Percentiles rank a stretch among this genome's conserved stretches.
Evolutionary conservation across 2,329 filamentous ascomycete species (phyloP).

Genomic region (Penicillium griseofulvum): DNA sequence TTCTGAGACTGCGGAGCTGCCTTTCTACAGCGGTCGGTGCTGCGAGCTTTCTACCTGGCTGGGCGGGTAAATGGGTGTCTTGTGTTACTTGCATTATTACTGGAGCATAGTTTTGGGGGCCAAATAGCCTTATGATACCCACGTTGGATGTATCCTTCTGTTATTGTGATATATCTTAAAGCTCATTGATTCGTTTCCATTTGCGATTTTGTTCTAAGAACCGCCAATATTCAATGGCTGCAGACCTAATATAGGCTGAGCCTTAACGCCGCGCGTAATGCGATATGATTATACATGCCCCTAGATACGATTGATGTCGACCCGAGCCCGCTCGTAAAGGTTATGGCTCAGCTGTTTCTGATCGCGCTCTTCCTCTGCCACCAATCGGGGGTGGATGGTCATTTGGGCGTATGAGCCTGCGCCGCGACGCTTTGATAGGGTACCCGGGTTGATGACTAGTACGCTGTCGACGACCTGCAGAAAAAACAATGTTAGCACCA

Average conservation of each 20-base stretch:
- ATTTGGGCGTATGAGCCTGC: constrained; percentile 84
- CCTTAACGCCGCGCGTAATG: constrained; percentile 25
- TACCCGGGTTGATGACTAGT: constrained; percentile 85
- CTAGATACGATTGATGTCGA: constrained; percentile 80
- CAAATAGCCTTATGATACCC: constrained; percentile 6
- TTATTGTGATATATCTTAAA: constrained; percentile 5
- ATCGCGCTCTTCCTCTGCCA: constrained; percentile 59
- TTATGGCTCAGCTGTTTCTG: constrained; percentile 66
- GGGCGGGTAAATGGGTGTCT: not conserved
- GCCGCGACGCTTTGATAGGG: constrained; percentile 76
- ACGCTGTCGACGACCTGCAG: constrained; percentile 83
- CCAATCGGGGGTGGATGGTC: constrained; percentile 64
- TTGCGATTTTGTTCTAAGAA: not conserved
- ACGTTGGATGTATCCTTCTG: not conserved
- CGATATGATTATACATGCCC: constrained; percentile 22
- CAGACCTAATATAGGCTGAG: constrained; percentile 1
- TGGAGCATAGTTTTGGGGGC: constrained; percentile 12
- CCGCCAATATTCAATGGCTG: not conserved
- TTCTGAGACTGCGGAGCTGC: not conserved
- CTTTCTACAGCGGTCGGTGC: not conserved
- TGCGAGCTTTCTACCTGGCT: not conserved
- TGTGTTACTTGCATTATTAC: constrained; percentile 6
- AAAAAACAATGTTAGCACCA: not conserved
- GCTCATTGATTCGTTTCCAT: constrained; percentile 12
- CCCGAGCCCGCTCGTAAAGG: constrained; percentile 76